Evolutionary conservation across 148 eudicot genomes (phyloP).

Genomic region (Camellia lanceoleosa): DNA sequence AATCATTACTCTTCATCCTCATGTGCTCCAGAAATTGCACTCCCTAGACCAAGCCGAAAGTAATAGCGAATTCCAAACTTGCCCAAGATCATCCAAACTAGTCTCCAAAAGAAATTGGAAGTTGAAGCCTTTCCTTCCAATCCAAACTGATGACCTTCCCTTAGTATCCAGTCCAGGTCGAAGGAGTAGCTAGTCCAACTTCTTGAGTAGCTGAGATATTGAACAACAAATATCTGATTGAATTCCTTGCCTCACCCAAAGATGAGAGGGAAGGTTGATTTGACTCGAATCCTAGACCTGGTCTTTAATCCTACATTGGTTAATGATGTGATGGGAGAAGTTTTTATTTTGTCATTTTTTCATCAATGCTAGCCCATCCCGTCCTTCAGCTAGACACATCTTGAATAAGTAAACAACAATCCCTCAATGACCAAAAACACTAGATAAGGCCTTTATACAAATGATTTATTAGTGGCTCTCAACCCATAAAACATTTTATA

Average conservation of each 20-base stretch:
- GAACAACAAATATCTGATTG: neutral
- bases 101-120: too few species aligned
- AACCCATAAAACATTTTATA: neutral
- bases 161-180: neutral
- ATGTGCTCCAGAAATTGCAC: too few species aligned
- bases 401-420: too few species aligned
- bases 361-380: neutral
- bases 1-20: too few species aligned
- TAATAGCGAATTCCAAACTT: too few species aligned
- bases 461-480: neutral
- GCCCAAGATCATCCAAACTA: too few species aligned
- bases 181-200: neutral
- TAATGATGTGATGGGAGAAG: neutral
- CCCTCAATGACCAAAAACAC: neutral
- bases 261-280: neutral
- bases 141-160: neutral
- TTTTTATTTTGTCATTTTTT: constrained; percentile 2
- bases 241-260: neutral
- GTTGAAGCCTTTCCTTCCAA: too few species aligned
- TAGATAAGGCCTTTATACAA: neutral
- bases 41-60: neutral
- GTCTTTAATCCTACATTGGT: neutral
- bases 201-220: neutral
- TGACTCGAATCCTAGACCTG: neutral
- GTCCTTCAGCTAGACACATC: too few species aligned